Conservation (phyloP, 2,329 filamentous ascomycete genomes). For the Rutstroemia sp. region DNA sequence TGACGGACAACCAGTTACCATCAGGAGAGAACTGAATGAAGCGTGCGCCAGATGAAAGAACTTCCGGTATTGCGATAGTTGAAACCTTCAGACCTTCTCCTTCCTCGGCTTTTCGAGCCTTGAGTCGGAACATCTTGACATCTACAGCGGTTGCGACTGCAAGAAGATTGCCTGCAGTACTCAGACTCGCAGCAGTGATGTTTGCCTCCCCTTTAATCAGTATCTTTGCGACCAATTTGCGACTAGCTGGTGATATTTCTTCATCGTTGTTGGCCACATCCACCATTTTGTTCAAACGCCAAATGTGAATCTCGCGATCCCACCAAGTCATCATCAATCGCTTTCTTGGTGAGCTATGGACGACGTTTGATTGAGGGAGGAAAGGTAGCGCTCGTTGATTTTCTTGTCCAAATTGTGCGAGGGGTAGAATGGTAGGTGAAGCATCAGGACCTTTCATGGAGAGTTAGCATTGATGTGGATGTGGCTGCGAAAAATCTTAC, state of each 20-base stretch:
- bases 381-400: constrained; percentile 76
- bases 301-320: constrained; percentile 81
- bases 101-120: constrained; percentile 41
- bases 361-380: constrained; percentile 69
- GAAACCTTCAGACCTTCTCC: constrained; percentile 60
- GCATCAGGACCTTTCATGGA: constrained; percentile 67
- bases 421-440: constrained; percentile 71
- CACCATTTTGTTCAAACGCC: constrained; percentile 44
- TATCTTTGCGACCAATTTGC: constrained; percentile 63
- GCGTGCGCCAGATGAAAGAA: constrained; percentile 58
- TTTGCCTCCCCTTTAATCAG: constrained; percentile 69
- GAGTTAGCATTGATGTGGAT: constrained; percentile 22
- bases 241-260: constrained; percentile 38
- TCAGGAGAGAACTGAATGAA: constrained; percentile 63
- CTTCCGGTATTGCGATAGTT: constrained; percentile 57
- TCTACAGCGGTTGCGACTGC: constrained; percentile 68
- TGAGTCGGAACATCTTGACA: constrained; percentile 70
- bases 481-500: constrained; percentile 39
- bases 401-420: constrained; percentile 70
- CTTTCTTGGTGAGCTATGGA: constrained; percentile 64
- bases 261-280: constrained; percentile 25
- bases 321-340: constrained; percentile 86
- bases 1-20: constrained; percentile 58
- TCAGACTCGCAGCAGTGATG: constrained; percentile 69
- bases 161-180: constrained; percentile 62